phyloP scores from a whole-genome alignment of 2,329 filamentous ascomycete species.

The Cercospora sp. region DNA sequence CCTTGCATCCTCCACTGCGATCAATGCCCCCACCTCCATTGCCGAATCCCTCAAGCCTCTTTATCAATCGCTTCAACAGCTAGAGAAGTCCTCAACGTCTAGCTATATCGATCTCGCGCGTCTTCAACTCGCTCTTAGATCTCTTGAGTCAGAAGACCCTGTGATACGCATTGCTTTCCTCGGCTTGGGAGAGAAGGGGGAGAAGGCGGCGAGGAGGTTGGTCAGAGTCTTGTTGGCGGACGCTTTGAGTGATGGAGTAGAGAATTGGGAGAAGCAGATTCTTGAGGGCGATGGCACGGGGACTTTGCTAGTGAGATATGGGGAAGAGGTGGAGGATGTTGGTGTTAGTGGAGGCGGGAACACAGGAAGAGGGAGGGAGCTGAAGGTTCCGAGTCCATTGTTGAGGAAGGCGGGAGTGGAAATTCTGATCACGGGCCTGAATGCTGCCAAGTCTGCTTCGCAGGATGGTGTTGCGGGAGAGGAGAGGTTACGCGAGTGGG shows the following conservation, averaged over 20 bases:
- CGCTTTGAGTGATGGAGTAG: slow-evolving; percentile 42
- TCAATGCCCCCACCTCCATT: slow-evolving; percentile 56
- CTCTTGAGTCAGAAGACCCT: slow-evolving; percentile 57
- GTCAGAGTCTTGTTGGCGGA: slow-evolving; percentile 60
- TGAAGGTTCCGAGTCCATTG: slow-evolving; percentile 63
- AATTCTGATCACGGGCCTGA: slow-evolving; percentile 57
- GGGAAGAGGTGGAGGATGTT: slow-evolving; percentile 54
- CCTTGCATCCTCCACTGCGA: slow-evolving; percentile 51
- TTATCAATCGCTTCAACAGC: slow-evolving; percentile 57
- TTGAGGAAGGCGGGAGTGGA: slow-evolving; percentile 65
- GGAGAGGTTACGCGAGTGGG: slow-evolving; percentile 41
- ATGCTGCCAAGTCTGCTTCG: slow-evolving; percentile 42
- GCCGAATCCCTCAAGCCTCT: slow-evolving; percentile 58
- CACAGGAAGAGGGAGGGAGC: slow-evolving; percentile 55
- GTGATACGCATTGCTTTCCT: slow-evolving; percentile 58
- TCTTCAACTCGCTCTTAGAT: slow-evolving; percentile 69
- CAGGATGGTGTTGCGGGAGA: slow-evolving; percentile 30
- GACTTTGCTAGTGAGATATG: slow-evolving; percentile 50
- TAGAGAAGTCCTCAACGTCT: slow-evolving; percentile 60
- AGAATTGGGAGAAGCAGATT: slow-evolving; percentile 47
- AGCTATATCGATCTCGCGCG: slow-evolving; percentile 67
- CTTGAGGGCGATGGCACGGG: slow-evolving; percentile 39
- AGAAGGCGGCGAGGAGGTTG: slow-evolving; percentile 61
- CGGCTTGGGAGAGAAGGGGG: slow-evolving; percentile 33
- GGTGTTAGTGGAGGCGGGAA: background rate